Conservation (phyloP, 805 yeast genomes). For the Candida silvatica region DNA sequence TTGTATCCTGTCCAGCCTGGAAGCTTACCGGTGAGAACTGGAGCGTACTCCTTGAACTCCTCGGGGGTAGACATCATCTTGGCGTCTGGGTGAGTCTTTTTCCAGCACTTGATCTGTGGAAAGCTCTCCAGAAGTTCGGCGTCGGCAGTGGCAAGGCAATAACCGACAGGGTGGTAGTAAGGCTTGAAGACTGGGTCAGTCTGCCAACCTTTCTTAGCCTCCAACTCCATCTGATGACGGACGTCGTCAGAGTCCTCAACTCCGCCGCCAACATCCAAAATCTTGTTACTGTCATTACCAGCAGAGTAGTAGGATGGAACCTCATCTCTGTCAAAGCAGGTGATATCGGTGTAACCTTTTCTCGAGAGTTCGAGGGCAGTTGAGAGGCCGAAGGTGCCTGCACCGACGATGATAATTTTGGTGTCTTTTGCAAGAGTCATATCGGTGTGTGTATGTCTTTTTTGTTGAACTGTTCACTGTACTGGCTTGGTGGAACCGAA, state of each 20-base stretch:
- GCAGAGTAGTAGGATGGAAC: slow-evolving; percentile 31
- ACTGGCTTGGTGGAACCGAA: too few relatives aligned
- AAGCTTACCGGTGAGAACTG: background rate
- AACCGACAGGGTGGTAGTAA: too few relatives aligned
- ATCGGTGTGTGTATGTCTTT: too few relatives aligned
- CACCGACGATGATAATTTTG: slow-evolving; percentile 27
- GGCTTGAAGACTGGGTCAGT: slow-evolving; percentile 21
- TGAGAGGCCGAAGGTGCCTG: slow-evolving; percentile 36
- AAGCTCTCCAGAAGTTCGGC: slow-evolving; percentile 7
- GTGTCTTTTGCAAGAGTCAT: slow-evolving; percentile 7
- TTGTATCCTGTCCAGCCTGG: background rate
- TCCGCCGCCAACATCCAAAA: too few relatives aligned
- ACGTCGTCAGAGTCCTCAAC: background rate
- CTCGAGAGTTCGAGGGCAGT: slow-evolving; percentile 29
- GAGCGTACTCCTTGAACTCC: slow-evolving; percentile 5
- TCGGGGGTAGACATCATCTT: slow-evolving; percentile 7
- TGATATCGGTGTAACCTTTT: slow-evolving; percentile 24
- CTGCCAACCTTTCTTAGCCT: slow-evolving; percentile 26
- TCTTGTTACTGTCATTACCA: slow-evolving; percentile 33
- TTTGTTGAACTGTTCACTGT: too few relatives aligned
- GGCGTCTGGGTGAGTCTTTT: slow-evolving; percentile 4
- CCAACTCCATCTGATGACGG: slow-evolving; percentile 22
- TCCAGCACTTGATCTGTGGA: slow-evolving; percentile 4
- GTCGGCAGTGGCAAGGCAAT: slow-evolving; percentile 21
- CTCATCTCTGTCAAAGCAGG: slow-evolving; percentile 23